Evolutionary conservation across 306 rosid species (phyloP).

Genomic region (Cucurbita pepo): DNA sequence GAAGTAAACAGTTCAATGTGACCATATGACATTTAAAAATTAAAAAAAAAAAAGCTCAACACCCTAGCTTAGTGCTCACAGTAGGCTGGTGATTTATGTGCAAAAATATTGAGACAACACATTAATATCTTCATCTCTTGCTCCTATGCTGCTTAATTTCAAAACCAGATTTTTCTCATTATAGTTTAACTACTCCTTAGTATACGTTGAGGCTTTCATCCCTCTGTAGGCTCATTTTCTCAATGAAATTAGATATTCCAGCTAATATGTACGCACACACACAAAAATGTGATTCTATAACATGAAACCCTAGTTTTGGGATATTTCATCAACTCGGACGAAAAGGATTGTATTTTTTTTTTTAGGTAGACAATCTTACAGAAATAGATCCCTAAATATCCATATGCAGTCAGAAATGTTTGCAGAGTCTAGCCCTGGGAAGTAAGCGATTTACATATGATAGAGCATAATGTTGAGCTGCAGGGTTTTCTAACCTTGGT

Average conservation of each 20-base stretch:
- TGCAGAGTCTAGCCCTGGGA: neutral
- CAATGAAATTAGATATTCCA: too few species aligned
- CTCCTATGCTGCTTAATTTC: neutral
- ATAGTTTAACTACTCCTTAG: too few species aligned
- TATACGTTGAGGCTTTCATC: too few species aligned
- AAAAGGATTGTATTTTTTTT: neutral
- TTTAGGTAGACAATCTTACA: neutral
- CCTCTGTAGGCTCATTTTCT: too few species aligned
- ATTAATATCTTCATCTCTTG: too few species aligned
- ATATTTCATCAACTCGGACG: neutral
- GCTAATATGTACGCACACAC: too few species aligned
- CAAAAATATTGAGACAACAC: too few species aligned
- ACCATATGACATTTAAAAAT: neutral
- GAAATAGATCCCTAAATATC: neutral
- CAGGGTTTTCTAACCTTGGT: neutral
- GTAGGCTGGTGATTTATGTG: too few species aligned
- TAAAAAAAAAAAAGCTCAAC: neutral
- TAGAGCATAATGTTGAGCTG: neutral
- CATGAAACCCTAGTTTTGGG: neutral
- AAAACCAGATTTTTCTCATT: neutral
- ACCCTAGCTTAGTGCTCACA: neutral
- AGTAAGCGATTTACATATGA: neutral
- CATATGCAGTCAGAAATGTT: neutral
- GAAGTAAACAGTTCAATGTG: neutral
- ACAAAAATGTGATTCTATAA: neutral